These are phyloP conservation scores for Colletotrichum ledebouriae DNA, from an alignment of 2,329 filamentous ascomycete genomes.

Conservation along the genomic window DNA sequence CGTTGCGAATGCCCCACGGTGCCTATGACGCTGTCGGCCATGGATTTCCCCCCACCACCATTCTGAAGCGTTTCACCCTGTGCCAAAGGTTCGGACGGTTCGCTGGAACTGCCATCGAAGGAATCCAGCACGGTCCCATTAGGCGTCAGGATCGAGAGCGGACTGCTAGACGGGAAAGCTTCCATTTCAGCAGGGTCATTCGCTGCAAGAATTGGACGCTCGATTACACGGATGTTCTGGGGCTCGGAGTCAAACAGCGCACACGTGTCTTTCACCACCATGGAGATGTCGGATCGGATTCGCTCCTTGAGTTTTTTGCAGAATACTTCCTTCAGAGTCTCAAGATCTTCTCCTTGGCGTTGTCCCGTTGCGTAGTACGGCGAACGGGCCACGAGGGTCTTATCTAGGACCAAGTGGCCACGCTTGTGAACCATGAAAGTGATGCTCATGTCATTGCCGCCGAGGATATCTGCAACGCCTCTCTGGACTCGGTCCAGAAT, in stretches of 20 bases:
- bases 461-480: conserved; percentile 62
- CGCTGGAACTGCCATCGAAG: conserved; percentile 31
- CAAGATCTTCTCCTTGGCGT: conserved; percentile 48
- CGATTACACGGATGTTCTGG: conserved; percentile 40
- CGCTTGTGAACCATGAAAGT: conserved; percentile 65
- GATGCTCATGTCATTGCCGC: conserved; percentile 60
- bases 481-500: conserved; percentile 65
- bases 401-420: conserved; percentile 66
- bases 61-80: conserved; percentile 40
- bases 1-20: conserved; percentile 30
- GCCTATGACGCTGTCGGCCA: conserved; percentile 22
- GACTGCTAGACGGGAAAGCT: conserved; percentile 33
- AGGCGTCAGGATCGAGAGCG: conserved; percentile 30
- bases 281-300: conserved; percentile 62
- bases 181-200: conserved; percentile 40
- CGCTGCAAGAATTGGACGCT: conserved; percentile 37
- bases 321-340: conserved; percentile 55
- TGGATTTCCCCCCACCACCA: conserved; percentile 32
- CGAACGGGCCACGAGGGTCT: conserved; percentile 57
- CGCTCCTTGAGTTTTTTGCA: conserved; percentile 58
- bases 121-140: conserved; percentile 28
- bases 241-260: conserved; percentile 54
- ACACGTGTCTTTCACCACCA: conserved; percentile 66
- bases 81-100: conserved; percentile 39
- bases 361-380: conserved; percentile 40